phyloP scores from a whole-genome alignment of 2,329 filamentous ascomycete genomes.

The Drechmeria coniospora region DNA sequence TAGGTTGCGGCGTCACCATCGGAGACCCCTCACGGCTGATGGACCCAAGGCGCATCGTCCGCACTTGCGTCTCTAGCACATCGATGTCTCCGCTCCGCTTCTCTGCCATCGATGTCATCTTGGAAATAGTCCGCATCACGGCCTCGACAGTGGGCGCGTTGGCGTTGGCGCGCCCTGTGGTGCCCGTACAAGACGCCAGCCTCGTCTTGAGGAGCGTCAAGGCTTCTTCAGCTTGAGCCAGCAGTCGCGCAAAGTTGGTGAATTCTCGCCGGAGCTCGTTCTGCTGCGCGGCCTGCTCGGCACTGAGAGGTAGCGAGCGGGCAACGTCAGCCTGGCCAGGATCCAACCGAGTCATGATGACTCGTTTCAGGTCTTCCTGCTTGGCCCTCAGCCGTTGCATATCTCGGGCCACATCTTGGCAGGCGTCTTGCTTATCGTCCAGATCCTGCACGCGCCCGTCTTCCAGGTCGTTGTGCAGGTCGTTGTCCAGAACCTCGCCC shows the following conservation, averaged over 20 bases:
- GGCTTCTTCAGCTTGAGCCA: conserved; percentile 67
- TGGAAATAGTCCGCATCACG: conserved; percentile 77
- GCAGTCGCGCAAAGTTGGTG: conserved; percentile 54
- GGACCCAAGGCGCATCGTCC: conserved; percentile 45
- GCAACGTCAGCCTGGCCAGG: conserved; percentile 49
- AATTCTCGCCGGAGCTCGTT: conserved; percentile 68
- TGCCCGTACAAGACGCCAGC: conserved; percentile 43
- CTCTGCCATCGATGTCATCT: conserved; percentile 87
- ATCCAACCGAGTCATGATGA: conserved; percentile 56
- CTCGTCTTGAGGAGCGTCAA: conserved; percentile 66
- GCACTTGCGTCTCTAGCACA: conserved; percentile 74
- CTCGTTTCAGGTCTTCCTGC: conserved; percentile 62
- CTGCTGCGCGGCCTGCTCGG: conserved; percentile 73
- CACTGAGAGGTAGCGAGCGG: conserved; percentile 59
- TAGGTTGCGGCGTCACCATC: conserved; percentile 22
- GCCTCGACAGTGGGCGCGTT: conserved; percentile 76
- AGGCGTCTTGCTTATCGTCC: conserved; percentile 50
- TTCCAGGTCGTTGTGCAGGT: conserved; percentile 50
- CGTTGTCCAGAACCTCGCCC: conserved; percentile 43
- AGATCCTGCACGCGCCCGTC: conserved; percentile 53
- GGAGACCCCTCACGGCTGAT: conserved; percentile 28
- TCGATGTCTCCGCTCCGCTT: conserved; percentile 84
- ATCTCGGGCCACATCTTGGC: conserved; percentile 54
- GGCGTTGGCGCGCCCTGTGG: conserved; percentile 27
- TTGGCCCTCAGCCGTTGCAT: conserved; percentile 57